Percentiles rank a stretch among this genome's conserved stretches.
phyloP scores from a whole-genome alignment of 352 stramenopile species.

The Phytophthora citrophthora region DNA sequence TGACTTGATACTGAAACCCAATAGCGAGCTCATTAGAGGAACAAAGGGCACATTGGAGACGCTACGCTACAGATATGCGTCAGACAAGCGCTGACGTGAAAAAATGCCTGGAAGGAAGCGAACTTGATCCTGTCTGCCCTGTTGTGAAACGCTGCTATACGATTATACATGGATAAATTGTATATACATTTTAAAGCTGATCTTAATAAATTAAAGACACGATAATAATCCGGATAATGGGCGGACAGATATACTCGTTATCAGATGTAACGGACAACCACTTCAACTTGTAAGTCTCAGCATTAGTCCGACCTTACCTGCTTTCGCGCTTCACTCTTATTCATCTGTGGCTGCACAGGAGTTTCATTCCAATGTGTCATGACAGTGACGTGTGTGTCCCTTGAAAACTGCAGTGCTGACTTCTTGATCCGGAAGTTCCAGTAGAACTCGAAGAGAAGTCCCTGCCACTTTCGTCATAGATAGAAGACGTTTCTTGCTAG shows the following conservation, averaged over 20 bases:
- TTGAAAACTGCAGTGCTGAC: not conserved
- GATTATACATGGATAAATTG: not conserved
- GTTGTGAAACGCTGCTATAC: slow-evolving; percentile 22
- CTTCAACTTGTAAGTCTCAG: not conserved
- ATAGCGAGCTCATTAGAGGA: slow-evolving; percentile 10
- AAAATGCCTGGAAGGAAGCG: slow-evolving; percentile 32
- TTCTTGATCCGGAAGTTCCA: too few relatives aligned
- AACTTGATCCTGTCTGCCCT: not conserved
- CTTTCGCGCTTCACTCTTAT: slow-evolving; percentile 17
- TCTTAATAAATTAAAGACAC: not conserved
- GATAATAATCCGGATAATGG: too few relatives aligned
- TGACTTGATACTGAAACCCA: slow-evolving; percentile 27
- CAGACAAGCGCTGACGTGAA: slow-evolving; percentile 17
- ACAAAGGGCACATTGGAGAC: slow-evolving; percentile 5
- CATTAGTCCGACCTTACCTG: slow-evolving; percentile 19
- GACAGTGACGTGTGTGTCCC: slow-evolving; percentile 10
- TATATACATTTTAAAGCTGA: slow-evolving; percentile 1
- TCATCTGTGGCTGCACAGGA: slow-evolving; percentile 7
- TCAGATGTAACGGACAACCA: slow-evolving; percentile 16
- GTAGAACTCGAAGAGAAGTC: too few relatives aligned
- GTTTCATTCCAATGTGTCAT: slow-evolving; percentile 7
- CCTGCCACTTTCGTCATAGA: slow-evolving; percentile 8
- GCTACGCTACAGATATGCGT: slow-evolving; percentile 5
- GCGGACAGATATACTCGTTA: slow-evolving; percentile 1
- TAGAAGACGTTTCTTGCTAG: slow-evolving; percentile 9